Evolutionary conservation across 257 asterid genomes (phyloP), one percentile per base, ranked within the genome.

Genomic region (Pogostemon cablin): DNA sequence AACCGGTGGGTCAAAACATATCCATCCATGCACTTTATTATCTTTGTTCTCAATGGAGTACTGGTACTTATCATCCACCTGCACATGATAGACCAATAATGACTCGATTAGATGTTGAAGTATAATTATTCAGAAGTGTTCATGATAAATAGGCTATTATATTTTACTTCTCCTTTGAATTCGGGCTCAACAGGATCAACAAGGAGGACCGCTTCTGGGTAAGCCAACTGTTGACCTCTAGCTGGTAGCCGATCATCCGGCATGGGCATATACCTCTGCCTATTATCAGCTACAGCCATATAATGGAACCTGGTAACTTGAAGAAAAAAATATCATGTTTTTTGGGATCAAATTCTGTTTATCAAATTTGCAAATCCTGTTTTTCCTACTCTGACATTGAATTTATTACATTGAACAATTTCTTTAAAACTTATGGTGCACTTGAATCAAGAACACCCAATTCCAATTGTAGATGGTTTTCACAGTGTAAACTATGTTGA

Each of bases 41-140:
- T 88, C 91, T 71, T 87, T 86, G 83, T 91, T 83, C 67, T 91
- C 88, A 10, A 81, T 75, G 10, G 96, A 78, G 77, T 91, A 88
- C 54, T 82, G 89, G 43, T 91, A 91, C 80, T 91, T 91, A 74
- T 91, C 97, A 80, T 91, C 97, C 59, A 91, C 96, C 97, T 90
- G 79, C 49, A 55, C 60, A 68, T 9, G 54, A 73, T 20, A 59
- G 8, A 67, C 34, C 69, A 76, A 53, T 66, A 39, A 47, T 6
- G 72, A 64, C 58, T 7, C 34, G 9, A 50, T 43, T 17, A 62
- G 62, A 58, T 62, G 62, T 47, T 39, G 38, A 63, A 37, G 62
- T 53, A 70, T 41, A 15, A 62, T 38, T 9, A 60, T 59, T 64
- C 69, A 75, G 57, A 60, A 60, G 1, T 48, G 41, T 17, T 77